Base-by-base conservation (phyloP, 345 rosid species). In the Lumnitzera littorea region DNA sequence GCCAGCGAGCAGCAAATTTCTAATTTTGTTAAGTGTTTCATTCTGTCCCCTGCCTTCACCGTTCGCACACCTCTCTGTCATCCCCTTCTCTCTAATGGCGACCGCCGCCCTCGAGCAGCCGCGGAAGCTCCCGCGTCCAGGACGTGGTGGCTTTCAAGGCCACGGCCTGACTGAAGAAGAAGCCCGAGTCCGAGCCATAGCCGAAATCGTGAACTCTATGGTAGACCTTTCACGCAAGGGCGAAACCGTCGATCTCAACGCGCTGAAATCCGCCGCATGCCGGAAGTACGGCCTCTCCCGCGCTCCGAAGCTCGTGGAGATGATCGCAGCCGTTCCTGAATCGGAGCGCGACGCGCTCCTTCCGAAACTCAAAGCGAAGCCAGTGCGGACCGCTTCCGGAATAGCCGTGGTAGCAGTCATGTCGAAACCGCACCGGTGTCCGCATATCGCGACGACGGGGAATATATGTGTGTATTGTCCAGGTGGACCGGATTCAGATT, bases 371-470 rank as follows among this genome's bases (percentile, higher is more conserved):
- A 89, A 96, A 14, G 99, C 99, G 23, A 91, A 95, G 77, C 99
- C 97, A 9, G 95, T 91, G 24, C 80, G 99, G 54, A 95, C 99
- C 0, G 99, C 97, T 48, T 95, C 98, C 1, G 96, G 99, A 13
- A 95, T 95, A 36, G 99, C 98, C 36, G 94, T 91, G 11, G 99
- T 88, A 60, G 99, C 96, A 48, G 97, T 95, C 65, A 91, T 88
- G 97, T 95, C 98, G 74, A 95, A 88, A 82, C 99, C 99, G 11
- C 99, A 91, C 48, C 79, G 96, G 46, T 95, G 99, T 57, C 99
- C 99, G 1, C 99, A 95, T 60, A 95, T 95, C 57, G 97, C 99
- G 0, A 88, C 99, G 16, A 91, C 98, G 7, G 99, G 98, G 55
- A 91, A 95, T 69, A 91, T 95, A 16, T 91, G 99, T 54, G 99